Percentiles rank a stretch among this genome's conserved stretches.
These are phyloP conservation scores for Macrocystidia cucumis DNA, from an alignment of 1,284 basidiomycete species.

Conservation along the genomic window DNA sequence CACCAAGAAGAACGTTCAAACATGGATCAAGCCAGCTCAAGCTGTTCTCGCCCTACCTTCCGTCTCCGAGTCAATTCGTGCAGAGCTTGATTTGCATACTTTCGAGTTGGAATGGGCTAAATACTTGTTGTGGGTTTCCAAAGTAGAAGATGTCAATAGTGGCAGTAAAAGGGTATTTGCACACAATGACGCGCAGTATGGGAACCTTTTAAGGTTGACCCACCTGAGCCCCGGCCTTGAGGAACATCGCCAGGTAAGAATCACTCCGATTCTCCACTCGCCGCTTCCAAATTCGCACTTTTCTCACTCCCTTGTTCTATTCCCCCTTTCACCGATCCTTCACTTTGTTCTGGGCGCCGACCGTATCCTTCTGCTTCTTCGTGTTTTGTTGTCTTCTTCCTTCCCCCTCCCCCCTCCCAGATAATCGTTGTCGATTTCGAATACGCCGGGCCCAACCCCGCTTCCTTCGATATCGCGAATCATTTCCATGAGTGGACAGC, in stretches of 20 bases:
- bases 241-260: conserved; percentile 60
- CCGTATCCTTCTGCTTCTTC: background rate
- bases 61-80: conserved; percentile 32
- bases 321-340: too few species aligned
- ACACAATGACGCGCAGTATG: conserved; percentile 93
- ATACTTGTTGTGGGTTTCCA: conserved; percentile 65
- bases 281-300: conserved; percentile 10
- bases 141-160: conserved; percentile 46
- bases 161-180: conserved; percentile 66
- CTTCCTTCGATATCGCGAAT: conserved; percentile 91
- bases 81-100: conserved; percentile 50
- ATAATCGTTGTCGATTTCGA: conserved; percentile 95
- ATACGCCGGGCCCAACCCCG: conserved; percentile 84
- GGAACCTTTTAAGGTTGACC: conserved; percentile 78
- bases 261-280: too few species aligned
- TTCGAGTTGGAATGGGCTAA: conserved; percentile 59
- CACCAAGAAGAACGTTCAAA: conserved; percentile 50
- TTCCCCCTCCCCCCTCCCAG: too few species aligned
- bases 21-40: conserved; percentile 59
- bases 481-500: conserved; percentile 96
- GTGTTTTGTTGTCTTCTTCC: too few species aligned
- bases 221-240: conserved; percentile 44
- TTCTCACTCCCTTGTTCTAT: conserved; percentile 7
- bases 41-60: conserved; percentile 52
- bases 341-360: too few species aligned